Conservation (phyloP, 306 rosid species). For the Trifolium fragiferum region DNA sequence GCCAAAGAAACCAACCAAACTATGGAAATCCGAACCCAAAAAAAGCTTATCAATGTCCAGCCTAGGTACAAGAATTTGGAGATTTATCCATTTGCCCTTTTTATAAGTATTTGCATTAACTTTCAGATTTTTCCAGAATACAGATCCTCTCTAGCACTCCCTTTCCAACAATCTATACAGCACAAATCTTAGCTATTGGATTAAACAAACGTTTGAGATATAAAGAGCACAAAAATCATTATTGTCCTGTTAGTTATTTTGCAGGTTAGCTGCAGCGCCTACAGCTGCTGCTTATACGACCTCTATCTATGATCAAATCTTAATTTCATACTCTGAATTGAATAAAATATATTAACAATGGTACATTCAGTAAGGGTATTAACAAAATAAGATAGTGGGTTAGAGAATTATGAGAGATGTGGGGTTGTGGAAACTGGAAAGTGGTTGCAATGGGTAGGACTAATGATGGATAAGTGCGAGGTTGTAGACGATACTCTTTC, state of each 20-base stretch:
- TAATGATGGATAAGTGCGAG: not conserved
- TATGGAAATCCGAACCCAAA: not conserved
- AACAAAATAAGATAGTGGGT: not conserved
- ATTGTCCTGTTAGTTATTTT: not conserved
- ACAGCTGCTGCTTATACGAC: not conserved
- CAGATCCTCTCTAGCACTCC: not conserved
- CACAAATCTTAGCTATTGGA: not conserved
- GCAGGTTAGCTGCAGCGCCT: not conserved
- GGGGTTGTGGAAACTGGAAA: not conserved
- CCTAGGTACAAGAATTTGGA: not conserved
- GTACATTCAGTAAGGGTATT: not conserved
- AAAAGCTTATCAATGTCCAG: not conserved
- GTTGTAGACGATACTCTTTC: not conserved
- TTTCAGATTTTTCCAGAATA: not conserved
- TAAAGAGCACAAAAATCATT: not conserved
- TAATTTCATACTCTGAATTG: not conserved
- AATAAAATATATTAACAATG: not conserved
- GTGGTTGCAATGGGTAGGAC: not conserved
- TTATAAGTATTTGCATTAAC: not conserved
- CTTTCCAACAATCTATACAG: not conserved
- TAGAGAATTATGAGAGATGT: not conserved
- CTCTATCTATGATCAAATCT: not conserved
- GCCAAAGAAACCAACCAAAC: constrained; percentile 3
- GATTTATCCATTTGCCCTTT: constrained; percentile 5
- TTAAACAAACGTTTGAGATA: not conserved